These are phyloP conservation scores for Polymyxa betae DNA, from an alignment of 208 protist genomes.

Conservation along the genomic window DNA sequence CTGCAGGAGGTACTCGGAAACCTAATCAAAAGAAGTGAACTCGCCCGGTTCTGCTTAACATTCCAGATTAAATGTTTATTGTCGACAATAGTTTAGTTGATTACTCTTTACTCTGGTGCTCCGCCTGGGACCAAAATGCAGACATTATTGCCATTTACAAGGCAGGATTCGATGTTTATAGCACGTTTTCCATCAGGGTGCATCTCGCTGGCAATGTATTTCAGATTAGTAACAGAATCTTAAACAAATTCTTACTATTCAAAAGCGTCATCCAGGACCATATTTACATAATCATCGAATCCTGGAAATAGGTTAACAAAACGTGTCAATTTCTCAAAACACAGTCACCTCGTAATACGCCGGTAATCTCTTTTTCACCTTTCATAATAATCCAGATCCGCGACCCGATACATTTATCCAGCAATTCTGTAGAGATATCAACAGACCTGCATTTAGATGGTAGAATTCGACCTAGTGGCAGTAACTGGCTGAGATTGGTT, in stretches of 20 bases:
- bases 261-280: slow-evolving; percentile 70
- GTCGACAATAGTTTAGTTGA: background rate
- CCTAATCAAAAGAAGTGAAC: too few species aligned
- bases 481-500: slow-evolving; percentile 45
- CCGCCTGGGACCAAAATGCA: slow-evolving; percentile 54
- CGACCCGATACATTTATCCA: slow-evolving; percentile 70
- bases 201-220: slow-evolving; percentile 67
- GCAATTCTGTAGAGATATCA: slow-evolving; percentile 50
- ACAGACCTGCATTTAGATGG: background rate
- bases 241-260: slow-evolving; percentile 66
- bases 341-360: slow-evolving; percentile 65
- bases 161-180: slow-evolving; percentile 73
- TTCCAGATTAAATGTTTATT: background rate
- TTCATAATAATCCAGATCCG: slow-evolving; percentile 80
- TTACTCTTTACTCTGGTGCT: background rate
- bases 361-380: slow-evolving; percentile 78
- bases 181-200: slow-evolving; percentile 70
- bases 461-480: background rate
- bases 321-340: background rate
- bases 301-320: slow-evolving; percentile 55
- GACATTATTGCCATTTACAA: slow-evolving; percentile 77
- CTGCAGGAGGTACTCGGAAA: background rate
- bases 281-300: slow-evolving; percentile 79
- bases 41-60: too few species aligned
- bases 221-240: background rate